Base-by-base conservation (phyloP, 2,329 filamentous ascomycete genomes). In the Talaromyces sp. region DNA sequence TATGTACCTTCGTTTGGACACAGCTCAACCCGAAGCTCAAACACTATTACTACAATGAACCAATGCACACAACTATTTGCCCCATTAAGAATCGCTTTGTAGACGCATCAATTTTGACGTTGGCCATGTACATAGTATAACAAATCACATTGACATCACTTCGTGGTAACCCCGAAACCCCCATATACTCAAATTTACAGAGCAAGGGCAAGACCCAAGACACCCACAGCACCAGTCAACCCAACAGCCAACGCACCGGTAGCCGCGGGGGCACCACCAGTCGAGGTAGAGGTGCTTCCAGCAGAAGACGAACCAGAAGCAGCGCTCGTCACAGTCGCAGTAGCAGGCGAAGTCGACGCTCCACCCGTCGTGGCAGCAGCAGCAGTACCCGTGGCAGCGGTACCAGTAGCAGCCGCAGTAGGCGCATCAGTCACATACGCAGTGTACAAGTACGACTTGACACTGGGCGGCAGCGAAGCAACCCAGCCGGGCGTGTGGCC, bases 191-290 rank as follows among this genome's bases (percentile, higher is more conserved):
- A 15, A 25, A 55, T 32, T 62, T 62, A 70, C 63, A 71, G 62
- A 25, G 67, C 65, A 65, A 70, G 44, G 13, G 67, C 67, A 55
- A 66, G 64, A 44, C 67, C 67, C 59, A 70, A 55, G 22, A 70
- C 60, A 55, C 64, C 65, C 33, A 61, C 68, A 33, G 66, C 65
- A 57, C 69, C 63, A 7, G 65, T 61, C 58, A 71, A 28, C 10
- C 66, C 56, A 19, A 55, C 59, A 13, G 67, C 68, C 36, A 68
- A 44, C 39, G 60, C 52, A 28, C 65, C 64, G 10, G 68, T 67
- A 22, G 66, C 52, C 28, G 63, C 64, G n/a, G 69, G 62, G 51
- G 67, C 64, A 57, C 57, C 62, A 17, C 59, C 59, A 56, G 44
- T 53, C 8, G 65, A 66, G 25, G 19, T 15, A 28, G 25, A 9